Percentiles rank a stretch among this genome's conserved stretches.
Evolutionary conservation across 257 asterid species (phyloP).

Genomic region (Capsicum pubescens): DNA sequence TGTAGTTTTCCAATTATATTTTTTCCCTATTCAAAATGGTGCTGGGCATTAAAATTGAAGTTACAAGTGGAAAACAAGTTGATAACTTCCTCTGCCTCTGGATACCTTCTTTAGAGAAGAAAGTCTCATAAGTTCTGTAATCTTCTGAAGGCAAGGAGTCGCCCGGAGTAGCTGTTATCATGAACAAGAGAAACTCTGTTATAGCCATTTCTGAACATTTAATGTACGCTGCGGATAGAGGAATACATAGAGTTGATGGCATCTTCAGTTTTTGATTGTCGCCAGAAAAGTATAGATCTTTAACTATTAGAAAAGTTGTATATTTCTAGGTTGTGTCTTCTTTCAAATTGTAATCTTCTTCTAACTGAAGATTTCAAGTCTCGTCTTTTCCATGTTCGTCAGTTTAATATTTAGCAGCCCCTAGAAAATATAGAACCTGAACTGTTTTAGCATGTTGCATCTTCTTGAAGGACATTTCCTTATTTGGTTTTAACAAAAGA

Average conservation of each 20-base stretch:
- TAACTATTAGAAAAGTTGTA: not conserved
- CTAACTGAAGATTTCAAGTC: not conserved
- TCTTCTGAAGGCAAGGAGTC: not conserved
- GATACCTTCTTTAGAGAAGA: not conserved
- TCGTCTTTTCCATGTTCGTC: not conserved
- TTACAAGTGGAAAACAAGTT: not conserved
- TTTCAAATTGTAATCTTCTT: not conserved
- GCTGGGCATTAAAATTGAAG: not conserved
- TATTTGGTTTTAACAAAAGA: not conserved
- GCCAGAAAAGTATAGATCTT: constrained; percentile 2
- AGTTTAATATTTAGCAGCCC: not conserved
- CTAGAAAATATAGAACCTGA: not conserved
- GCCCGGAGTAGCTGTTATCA: not conserved
- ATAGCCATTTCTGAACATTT: not conserved
- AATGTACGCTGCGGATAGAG: not conserved
- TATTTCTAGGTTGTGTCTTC: not conserved
- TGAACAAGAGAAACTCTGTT: not conserved
- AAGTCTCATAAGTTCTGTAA: not conserved
- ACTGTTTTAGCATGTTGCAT: not conserved
- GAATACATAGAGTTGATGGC: not conserved
- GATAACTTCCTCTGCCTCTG: not conserved
- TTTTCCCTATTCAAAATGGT: not conserved
- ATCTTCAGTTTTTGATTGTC: not conserved
- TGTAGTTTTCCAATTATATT: not conserved
- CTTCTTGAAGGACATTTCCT: not conserved